Evolutionary conservation across 177 flowering plant species (phyloP), one percentile per base, ranked within the genome.

Genomic region (Vitis hybrid): DNA sequence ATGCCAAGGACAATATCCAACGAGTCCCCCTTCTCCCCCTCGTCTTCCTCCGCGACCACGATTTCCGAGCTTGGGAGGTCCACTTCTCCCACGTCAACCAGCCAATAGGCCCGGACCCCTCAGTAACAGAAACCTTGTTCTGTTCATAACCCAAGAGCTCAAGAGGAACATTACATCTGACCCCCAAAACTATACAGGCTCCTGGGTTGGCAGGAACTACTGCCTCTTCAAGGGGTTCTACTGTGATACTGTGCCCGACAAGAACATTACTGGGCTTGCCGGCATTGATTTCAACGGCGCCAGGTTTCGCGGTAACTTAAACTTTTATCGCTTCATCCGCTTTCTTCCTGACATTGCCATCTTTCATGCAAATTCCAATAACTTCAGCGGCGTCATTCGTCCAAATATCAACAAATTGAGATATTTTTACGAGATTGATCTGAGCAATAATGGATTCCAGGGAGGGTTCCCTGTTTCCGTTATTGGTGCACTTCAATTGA

Each of bases 301-400:
- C n/a, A 41, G 48, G 5, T 76, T 80, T 14, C 1, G 53, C 49
- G 57, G 59, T 21, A 24, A 65, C 59, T 21, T 24, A 21, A 66
- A 41, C 11, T 24, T 84, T 13, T 65, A 63, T 6, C 59, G 73
- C 20, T 75, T 71, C 71, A 58, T 84, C 6, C 69, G 55, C 6
- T 49, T 54, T 15, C 64, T 81, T 8, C 75, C 73, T 0, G 85
- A 82, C 70, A 17, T 80, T 1, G 75, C 77, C 1, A 51, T 82
- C 64, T 81, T 82, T 63, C 85, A 82, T 56, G 83, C 76, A 14
- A 84, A 84, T 67, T 79, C 84, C 65, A 84, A 84, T 82, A 71
- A 70, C 74, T 77, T 84, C 55, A 58, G 69, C 15, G 83, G 83
- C 21, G 9, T 24, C n/a, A 32, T 80, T n/a, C 55, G 75, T 0